Conservation (phyloP, 345 rosid genomes). For the Eucalyptus sideroxylon region DNA sequence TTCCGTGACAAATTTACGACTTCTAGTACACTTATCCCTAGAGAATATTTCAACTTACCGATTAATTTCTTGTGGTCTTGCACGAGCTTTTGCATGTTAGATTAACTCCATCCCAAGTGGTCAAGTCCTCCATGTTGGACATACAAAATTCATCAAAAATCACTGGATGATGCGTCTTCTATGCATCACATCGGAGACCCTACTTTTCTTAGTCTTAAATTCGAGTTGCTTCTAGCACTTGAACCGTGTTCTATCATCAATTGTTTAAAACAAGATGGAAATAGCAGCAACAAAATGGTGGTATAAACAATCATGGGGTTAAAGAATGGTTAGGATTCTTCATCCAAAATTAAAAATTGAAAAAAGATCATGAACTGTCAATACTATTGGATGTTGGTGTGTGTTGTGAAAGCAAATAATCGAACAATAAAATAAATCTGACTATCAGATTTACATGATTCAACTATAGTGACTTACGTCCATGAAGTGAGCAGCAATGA, state of each 20-base stretch:
- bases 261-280: neutral
- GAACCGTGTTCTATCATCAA: neutral
- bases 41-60: too few relatives aligned
- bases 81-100: too few relatives aligned
- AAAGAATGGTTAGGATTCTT: neutral
- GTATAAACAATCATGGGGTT: too few relatives aligned
- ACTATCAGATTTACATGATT: too few relatives aligned
- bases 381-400: neutral
- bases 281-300: too few relatives aligned
- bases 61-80: too few relatives aligned
- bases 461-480: too few relatives aligned
- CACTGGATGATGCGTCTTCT: neutral
- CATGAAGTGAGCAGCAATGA: too few relatives aligned
- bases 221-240: neutral
- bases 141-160: neutral
- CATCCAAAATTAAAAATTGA: neutral
- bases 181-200: neutral
- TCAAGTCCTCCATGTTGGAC: neutral
- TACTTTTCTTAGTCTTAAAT: neutral
- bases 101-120: neutral
- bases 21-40: too few relatives aligned
- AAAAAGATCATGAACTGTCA: neutral
- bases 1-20: too few relatives aligned
- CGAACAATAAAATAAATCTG: too few relatives aligned
- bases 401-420: too few relatives aligned